These are phyloP conservation scores for Phytophthora crassamura DNA, from an alignment of 352 stramenopile species.

Conservation along the genomic window DNA sequence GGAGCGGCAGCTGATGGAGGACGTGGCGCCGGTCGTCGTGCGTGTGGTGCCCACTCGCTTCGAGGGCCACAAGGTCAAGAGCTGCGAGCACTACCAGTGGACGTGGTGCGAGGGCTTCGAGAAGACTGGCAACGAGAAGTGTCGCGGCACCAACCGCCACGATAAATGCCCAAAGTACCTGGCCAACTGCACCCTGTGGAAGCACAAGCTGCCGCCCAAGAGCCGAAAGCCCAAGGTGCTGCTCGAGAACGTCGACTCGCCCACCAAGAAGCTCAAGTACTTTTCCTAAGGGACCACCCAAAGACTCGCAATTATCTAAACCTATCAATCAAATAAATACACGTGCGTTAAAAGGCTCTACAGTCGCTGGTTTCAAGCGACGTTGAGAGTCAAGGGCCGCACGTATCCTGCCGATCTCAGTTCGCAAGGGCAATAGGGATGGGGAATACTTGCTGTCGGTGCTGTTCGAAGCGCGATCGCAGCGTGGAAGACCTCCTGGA, in stretches of 20 bases:
- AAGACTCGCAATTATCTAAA: slow-evolving; percentile 6
- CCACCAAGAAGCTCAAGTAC: slow-evolving; percentile 85
- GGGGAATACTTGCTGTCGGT: slow-evolving; percentile 48
- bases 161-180: slow-evolving; percentile 90
- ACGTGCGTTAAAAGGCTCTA: not conserved
- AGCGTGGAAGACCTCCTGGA: slow-evolving; percentile 46
- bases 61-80: slow-evolving; percentile 85
- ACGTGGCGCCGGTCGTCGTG: slow-evolving; percentile 79
- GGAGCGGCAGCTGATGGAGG: slow-evolving; percentile 76
- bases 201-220: slow-evolving; percentile 87
- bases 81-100: slow-evolving; percentile 88
- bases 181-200: slow-evolving; percentile 88
- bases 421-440: slow-evolving; percentile 28
- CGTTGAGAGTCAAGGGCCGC: slow-evolving; percentile 28
- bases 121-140: slow-evolving; percentile 88
- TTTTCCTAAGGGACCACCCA: slow-evolving; percentile 52
- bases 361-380: slow-evolving; percentile 4
- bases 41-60: slow-evolving; percentile 71
- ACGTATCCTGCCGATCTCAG: slow-evolving; percentile 18
- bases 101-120: slow-evolving; percentile 88
- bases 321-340: slow-evolving; percentile 8
- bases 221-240: slow-evolving; percentile 76
- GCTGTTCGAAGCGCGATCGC: slow-evolving; percentile 47
- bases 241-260: slow-evolving; percentile 79
- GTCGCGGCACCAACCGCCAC: slow-evolving; percentile 83